Evolutionary conservation across 345 rosid genomes (phyloP), one percentile per base, ranked within the genome.

Genomic region (Balakata baccata): DNA sequence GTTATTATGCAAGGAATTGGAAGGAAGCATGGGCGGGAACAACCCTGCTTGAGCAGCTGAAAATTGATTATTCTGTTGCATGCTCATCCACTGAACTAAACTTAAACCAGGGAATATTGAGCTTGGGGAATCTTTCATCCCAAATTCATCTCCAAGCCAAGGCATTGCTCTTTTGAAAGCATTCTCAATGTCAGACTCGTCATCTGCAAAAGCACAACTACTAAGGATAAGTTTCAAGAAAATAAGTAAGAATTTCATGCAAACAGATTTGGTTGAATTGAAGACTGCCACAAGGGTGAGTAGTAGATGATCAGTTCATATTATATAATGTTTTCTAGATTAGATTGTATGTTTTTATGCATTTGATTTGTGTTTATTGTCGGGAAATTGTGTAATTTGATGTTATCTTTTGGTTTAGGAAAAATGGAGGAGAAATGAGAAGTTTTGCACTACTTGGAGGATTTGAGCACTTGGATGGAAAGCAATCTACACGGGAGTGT

Each of bases 61-160:
- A 70, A 88, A 84, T 79, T 86, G 95, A 83, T 89, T 87, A 74
- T 83, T 90, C 77, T 92, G 98, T 75, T 94, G 98, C 98, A 94
- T 92, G 81, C 90, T 92, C 98, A 94, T 94, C 98, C 98, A 94
- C 80, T 92, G 98, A 71, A 89, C 95, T 60, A 94, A 83, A 80
- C 94, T 94, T 83, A 92, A 78, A 69, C 97, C 97, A 66, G 98
- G 97, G 74, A 92, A 90, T 69, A 89, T 81, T 3, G 96, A 89
- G 85, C 82, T 89, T 47, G 86, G 86, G 0, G 89, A 70, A 72
- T 92, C 98, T 85, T 90, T 94, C 92, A 89, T 83, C 54, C 95
- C 97, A 79, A 86, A 85, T 0, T 92, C 98, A 77, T 94, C 98
- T 73, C 97, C 98, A 73, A 92, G 89, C 98, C 98, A 94, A 6